These are phyloP conservation scores for Dactylellina cionopaga DNA, from an alignment of 2,329 filamentous ascomycete genomes.

Conservation along the genomic window DNA sequence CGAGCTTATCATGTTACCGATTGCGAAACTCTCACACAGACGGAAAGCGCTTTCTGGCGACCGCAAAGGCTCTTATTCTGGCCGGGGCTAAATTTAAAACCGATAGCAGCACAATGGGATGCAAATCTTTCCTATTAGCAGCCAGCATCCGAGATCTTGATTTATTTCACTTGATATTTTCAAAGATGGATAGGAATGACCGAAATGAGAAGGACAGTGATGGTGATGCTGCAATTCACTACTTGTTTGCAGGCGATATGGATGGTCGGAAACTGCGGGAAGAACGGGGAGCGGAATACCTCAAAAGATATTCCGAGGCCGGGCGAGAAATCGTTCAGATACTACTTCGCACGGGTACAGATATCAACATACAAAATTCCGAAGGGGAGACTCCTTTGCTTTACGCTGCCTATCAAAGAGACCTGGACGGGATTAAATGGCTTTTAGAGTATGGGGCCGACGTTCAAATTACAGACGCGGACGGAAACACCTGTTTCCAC, in stretches of 20 bases:
- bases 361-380: not conserved
- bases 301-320: not conserved
- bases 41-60: not conserved
- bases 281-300: not conserved
- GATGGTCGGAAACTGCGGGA: not conserved
- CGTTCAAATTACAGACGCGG: not conserved
- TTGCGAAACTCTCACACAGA: no score
- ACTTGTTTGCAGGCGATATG: not conserved
- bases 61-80: not conserved
- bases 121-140: not conserved
- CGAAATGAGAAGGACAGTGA: not conserved
- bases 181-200: not conserved
- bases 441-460: not conserved
- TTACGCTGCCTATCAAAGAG: not conserved
- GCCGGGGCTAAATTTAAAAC: not conserved
- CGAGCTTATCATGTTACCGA: no score
- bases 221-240: not conserved
- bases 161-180: not conserved
- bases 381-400: not conserved
- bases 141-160: not conserved
- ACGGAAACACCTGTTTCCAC: not conserved
- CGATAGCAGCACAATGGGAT: not conserved
- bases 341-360: not conserved
- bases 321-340: not conserved
- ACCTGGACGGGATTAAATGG: not conserved